Base-by-base conservation (phyloP, 1,284 basidiomycete genomes). In the Ganoderma meredithae region DNA sequence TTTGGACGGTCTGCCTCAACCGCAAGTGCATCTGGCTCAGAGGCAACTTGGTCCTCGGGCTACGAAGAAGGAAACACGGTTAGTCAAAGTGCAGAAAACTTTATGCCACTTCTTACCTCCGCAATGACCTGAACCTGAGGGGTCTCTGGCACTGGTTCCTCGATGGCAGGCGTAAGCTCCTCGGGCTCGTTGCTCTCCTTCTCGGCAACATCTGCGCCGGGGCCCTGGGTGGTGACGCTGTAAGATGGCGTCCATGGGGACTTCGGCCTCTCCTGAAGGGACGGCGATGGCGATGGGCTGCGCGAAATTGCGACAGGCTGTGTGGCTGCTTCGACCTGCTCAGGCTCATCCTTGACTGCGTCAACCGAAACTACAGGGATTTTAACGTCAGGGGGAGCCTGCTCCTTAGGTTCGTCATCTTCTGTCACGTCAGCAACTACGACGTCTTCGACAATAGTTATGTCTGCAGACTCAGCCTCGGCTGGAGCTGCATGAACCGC, bases 181-280 rank as follows among this genome's bases (percentile, higher is more conserved):
- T 76, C 78, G 15, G 77, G 63, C 39, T 74, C 71, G 13, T 69
- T 76, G 49, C 77, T 75, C 60, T 77, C 77, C 10, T 75, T 70
- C 27, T 75, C 71, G 33, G 53, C 69, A 49, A 39, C 61, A 31
- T 69, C 70, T 25, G 65, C 63, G 41, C 76, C 77, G 49, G 79
- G 78, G 53, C 81, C 82, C 73, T 82, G 82, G 31, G 64, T 76
- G 8, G 73, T 79, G 40, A 83, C 83, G 59, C 77, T 80, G 74
- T 83, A 84, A 3, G 82, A 83, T 5, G 82, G 81, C 7, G 81
- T 83, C 82, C 81, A 84, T 5, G 82, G 82, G 9, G 80, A 80
- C 71, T 78, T 80, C n/a, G 80, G 80, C 47, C 78, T 73, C 49
- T 80, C 76, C 19, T 69, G 58, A 41, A 62, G 40, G 12, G 71